phyloP scores from a whole-genome alignment of 1,284 basidiomycete species.

The Trichosporon sp. region DNA sequence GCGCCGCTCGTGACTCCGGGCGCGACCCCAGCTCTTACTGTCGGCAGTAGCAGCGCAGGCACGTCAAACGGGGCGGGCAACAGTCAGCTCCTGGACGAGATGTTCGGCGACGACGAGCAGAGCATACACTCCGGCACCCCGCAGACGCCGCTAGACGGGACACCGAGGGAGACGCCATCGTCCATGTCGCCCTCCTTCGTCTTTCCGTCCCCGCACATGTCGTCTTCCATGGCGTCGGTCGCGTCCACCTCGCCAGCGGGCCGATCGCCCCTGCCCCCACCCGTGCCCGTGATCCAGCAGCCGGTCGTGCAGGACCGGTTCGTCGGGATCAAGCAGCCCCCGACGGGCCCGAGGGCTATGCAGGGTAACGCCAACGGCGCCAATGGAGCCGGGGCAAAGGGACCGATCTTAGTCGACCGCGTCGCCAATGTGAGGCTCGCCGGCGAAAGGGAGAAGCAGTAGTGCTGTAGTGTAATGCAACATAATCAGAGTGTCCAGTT shows the following conservation, averaged over 20 bases:
- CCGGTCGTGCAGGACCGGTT: constrained; percentile 28
- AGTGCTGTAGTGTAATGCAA: neutral
- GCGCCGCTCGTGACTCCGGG: neutral
- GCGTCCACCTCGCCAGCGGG: constrained; percentile 14
- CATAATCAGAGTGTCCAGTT: neutral
- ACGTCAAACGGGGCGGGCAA: constrained; percentile 4
- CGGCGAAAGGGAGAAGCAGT: neutral
- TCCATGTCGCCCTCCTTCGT: neutral
- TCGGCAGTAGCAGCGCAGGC: constrained; percentile 6
- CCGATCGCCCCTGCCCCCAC: constrained; percentile 9
- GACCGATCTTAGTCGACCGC: constrained; percentile 31
- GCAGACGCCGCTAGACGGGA: constrained; percentile 24
- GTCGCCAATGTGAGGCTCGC: constrained; percentile 15
- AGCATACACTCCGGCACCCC: neutral
- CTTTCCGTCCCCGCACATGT: neutral
- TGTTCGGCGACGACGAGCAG: constrained; percentile 32
- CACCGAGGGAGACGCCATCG: too few relatives aligned
- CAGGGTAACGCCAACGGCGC: neutral
- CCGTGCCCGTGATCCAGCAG: neutral
- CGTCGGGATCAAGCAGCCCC: constrained; percentile 15
- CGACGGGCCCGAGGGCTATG: neutral
- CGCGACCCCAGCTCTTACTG: constrained; percentile 22
- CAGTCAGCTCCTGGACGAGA: constrained; percentile 30
- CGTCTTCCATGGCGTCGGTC: neutral
- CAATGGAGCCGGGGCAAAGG: neutral